A percentile compares a stretch with the other conserved stretches of the same genome.
Evolutionary conservation across 257 asterid species (phyloP).

Genomic region (Paraleonurus japonicus): DNA sequence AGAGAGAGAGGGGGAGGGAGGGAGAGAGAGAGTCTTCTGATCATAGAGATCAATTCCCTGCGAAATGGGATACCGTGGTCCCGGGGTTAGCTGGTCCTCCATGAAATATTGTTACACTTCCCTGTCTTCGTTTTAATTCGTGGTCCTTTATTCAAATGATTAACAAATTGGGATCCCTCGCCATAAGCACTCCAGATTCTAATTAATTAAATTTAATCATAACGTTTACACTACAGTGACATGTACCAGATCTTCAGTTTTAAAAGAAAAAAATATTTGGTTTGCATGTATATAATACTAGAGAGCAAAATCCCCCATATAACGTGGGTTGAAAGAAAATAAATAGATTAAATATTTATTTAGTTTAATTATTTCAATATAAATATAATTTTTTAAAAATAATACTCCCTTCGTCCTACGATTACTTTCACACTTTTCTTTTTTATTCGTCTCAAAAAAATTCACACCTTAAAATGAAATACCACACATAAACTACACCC

Average conservation of each 20-base stretch:
- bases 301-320: too few relatives aligned
- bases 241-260: background rate
- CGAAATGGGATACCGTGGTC: conserved; percentile 29
- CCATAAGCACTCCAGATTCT: background rate
- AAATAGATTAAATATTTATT: too few relatives aligned
- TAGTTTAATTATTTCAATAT: too few relatives aligned
- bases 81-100: conserved; percentile 17
- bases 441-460: too few relatives aligned
- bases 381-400: too few relatives aligned
- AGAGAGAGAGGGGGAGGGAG: background rate
- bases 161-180: conserved; percentile 20
- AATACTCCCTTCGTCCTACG: too few relatives aligned
- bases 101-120: conserved; percentile 10
- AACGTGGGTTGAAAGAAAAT: too few relatives aligned
- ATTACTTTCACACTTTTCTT: too few relatives aligned
- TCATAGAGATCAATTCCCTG: background rate
- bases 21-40: background rate
- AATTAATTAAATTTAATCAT: background rate
- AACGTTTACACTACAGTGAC: background rate
- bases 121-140: conserved; percentile 9
- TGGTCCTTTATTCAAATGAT: conserved; percentile 39
- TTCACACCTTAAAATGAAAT: too few relatives aligned
- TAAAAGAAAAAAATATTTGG: background rate
- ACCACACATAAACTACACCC: too few relatives aligned
- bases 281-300: too few relatives aligned